Percentiles rank a stretch among this genome's conserved stretches.
Conservation (phyloP, 345 rosid genomes). For the Crucihimalaya himalaica region DNA sequence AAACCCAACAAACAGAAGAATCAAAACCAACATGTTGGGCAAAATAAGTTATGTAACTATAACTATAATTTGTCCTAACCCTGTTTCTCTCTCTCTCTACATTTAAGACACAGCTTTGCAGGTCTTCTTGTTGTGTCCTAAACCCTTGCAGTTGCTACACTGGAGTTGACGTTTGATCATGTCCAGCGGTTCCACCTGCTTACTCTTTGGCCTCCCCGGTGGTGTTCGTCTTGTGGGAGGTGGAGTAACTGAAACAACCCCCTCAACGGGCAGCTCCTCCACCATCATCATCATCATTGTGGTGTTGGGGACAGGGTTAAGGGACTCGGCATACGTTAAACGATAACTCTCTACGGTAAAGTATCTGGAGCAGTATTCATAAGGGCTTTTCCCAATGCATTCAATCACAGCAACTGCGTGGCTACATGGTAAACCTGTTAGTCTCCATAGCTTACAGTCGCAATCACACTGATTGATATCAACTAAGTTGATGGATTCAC, state of each 20-base stretch:
- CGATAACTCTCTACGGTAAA: conserved; percentile 58
- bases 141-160: conserved; percentile 95
- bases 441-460: conserved; percentile 76
- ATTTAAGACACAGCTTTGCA: conserved; percentile 54
- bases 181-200: conserved; percentile 62
- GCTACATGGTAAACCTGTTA: conserved; percentile 76
- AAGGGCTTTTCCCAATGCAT: conserved; percentile 62
- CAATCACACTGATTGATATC: conserved; percentile 74
- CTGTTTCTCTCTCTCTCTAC: conserved; percentile 15
- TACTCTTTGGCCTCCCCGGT: conserved; percentile 78
- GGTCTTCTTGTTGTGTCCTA: conserved; percentile 91
- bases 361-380: conserved; percentile 81
- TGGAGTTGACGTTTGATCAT: conserved; percentile 80
- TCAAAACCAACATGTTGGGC: conserved; percentile 14
- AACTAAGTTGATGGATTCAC: conserved; percentile 61
- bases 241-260: conserved; percentile 60
- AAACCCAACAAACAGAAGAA: background rate
- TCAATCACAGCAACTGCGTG: conserved; percentile 73
- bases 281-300: conserved; percentile 43
- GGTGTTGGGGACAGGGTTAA: conserved; percentile 73
- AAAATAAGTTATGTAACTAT: conserved; percentile 24
- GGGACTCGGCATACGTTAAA: conserved; percentile 59
- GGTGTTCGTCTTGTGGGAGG: conserved; percentile 80
- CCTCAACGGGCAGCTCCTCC: conserved; percentile 42
- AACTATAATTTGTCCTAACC: background rate